A percentile compares a stretch with the other conserved stretches of the same genome.
Evolutionary conservation across 148 eudicot genomes (phyloP).

Genomic region (Nepenthes gracilis): DNA sequence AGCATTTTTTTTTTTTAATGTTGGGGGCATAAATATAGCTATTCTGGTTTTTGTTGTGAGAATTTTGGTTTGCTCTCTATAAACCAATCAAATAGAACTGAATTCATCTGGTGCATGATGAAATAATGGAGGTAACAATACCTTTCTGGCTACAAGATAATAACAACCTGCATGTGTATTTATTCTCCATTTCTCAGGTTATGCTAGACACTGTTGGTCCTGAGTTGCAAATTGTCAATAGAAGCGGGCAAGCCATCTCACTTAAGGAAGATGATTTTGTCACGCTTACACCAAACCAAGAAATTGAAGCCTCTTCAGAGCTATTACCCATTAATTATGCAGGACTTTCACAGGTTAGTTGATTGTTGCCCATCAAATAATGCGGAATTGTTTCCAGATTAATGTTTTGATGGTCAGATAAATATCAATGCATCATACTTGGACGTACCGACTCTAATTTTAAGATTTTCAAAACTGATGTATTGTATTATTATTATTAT

Average conservation of each 20-base stretch:
- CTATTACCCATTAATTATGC: slow-evolving; percentile 58
- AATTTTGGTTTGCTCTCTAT: too few species aligned
- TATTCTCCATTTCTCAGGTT: slow-evolving; percentile 29
- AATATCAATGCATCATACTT: not conserved
- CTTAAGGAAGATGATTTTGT: slow-evolving; percentile 48
- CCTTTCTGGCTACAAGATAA: not conserved
- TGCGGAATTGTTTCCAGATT: not conserved
- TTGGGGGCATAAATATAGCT: too few species aligned
- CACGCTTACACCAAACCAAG: slow-evolving; percentile 54
- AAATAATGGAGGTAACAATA: not conserved
- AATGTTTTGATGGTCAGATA: not conserved
- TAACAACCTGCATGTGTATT: not conserved
- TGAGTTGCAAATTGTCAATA: slow-evolving; percentile 71
- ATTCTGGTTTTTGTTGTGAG: too few species aligned
- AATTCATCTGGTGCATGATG: not conserved
- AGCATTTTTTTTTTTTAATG: too few species aligned
- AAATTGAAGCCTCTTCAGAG: slow-evolving; percentile 55
- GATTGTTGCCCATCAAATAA: not conserved
- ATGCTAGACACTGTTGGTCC: slow-evolving; percentile 89
- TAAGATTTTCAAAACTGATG: not conserved
- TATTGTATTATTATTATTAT: not conserved
- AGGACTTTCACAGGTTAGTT: slow-evolving; percentile 60
- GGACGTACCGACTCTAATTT: too few species aligned
- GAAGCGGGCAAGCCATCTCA: slow-evolving; percentile 37
- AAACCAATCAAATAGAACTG: too few species aligned